Base-by-base conservation (phyloP, 805 yeast genomes). In the Zygosaccharomyces gambellarensis region DNA sequence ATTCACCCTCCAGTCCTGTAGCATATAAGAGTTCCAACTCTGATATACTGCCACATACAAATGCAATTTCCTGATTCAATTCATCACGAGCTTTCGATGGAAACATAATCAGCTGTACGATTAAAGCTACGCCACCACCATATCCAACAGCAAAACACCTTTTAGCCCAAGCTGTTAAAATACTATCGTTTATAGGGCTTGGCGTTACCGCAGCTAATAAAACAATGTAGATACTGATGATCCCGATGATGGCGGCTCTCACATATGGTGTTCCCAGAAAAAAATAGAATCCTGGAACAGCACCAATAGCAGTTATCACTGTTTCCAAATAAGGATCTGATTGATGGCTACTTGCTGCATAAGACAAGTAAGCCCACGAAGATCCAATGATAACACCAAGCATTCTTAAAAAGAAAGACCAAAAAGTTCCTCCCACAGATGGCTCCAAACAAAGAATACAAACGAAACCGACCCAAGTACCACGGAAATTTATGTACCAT, bases 381-480 rank as follows among this genome's bases (percentile, higher is more conserved):
- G 81, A 70, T 19, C 82, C 82, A 10, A 63, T 43, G 2, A 73
- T 56, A 8, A 76, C 74, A 21, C 81, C 81, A 14, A 76, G 71
- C 9, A 72, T 72, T 57, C 82, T 70, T 1, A 75, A 54, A 43
- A 77, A 69, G 52, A 74, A 73, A 3, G 74, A 75, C 67, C 71
- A 74, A 43, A 75, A 70, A 1, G 81, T 75, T 14, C 72, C 75
- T 11, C 82, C 82, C 12, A 77, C 71, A 5, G 78, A 74, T 0
- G 79, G 77, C 52, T 78, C 82, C 25, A 77, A 48, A 22, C 75
- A 76, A 41, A 78, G 57, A 29, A 74, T 73, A 52, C 79, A 76
- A 4, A 76, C 78, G 64, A 78, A 78, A 25, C 81, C 81, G 5
- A 76, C 71, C 82, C 82, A 78, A 1, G 76, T 63, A 38, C 81